Evolutionary conservation across 352 stramenopile genomes (phyloP).

Genomic region (Phytophthora pinifolia): DNA sequence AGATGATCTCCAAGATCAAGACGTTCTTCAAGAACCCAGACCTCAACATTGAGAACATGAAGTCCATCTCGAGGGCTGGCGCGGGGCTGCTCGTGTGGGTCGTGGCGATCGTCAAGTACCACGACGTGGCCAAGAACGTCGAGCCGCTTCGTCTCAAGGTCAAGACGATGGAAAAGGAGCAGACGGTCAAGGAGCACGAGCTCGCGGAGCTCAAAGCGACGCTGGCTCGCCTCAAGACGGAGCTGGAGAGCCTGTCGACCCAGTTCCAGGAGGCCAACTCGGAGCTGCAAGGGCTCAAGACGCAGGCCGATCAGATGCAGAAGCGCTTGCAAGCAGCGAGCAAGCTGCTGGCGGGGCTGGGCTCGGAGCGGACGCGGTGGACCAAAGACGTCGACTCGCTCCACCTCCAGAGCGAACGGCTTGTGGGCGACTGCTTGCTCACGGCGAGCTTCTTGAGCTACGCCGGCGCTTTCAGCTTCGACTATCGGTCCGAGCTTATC

Average conservation of each 20-base stretch:
- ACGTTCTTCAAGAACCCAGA: slow-evolving; percentile 94
- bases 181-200: slow-evolving; percentile 90
- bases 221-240: slow-evolving; percentile 76
- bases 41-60: slow-evolving; percentile 95
- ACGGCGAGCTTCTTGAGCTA: slow-evolving; percentile 92
- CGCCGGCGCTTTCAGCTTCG: slow-evolving; percentile 89
- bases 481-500: slow-evolving; percentile 89
- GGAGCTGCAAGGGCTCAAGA: slow-evolving; percentile 91
- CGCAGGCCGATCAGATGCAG: slow-evolving; percentile 94
- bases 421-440: slow-evolving; percentile 92
- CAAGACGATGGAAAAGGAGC: slow-evolving; percentile 93
- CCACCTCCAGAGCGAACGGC: slow-evolving; percentile 75
- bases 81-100: slow-evolving; percentile 93
- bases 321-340: slow-evolving; percentile 91
- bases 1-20: slow-evolving; percentile 95
- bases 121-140: slow-evolving; percentile 95
- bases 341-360: slow-evolving; percentile 92
- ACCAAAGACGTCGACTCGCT: slow-evolving; percentile 91
- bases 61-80: slow-evolving; percentile 92
- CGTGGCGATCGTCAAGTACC: slow-evolving; percentile 95
- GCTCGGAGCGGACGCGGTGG: slow-evolving; percentile 91
- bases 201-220: slow-evolving; percentile 86
- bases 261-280: slow-evolving; percentile 92
- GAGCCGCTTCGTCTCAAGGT: slow-evolving; percentile 92
- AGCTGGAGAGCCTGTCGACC: slow-evolving; percentile 90